phyloP scores from a whole-genome alignment of 202 grass and related monocot genomes.

The Carex arenaria region DNA sequence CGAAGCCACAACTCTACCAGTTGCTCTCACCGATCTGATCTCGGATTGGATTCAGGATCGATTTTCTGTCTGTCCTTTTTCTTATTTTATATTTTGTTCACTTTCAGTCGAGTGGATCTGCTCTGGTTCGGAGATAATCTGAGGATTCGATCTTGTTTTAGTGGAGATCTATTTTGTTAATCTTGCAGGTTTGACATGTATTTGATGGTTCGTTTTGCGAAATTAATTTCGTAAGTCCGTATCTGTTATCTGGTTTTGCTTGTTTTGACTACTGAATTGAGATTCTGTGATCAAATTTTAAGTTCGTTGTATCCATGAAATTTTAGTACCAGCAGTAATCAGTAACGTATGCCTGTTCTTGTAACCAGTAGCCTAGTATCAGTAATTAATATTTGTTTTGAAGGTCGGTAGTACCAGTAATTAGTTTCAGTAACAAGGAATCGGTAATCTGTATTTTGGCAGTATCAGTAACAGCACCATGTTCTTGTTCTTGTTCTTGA shows the following conservation, averaged over 20 bases:
- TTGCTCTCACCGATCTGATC: constrained; percentile 62
- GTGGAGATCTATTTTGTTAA: background rate
- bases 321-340: background rate
- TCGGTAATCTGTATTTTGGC: background rate
- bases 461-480: background rate
- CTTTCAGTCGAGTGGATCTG: background rate
- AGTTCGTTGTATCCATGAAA: background rate
- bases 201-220: background rate
- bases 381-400: background rate
- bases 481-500: background rate
- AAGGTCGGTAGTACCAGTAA: background rate
- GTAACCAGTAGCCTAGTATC: background rate
- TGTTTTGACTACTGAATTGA: background rate
- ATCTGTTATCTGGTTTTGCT: background rate
- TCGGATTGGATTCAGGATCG: constrained; percentile 1
- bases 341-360: background rate
- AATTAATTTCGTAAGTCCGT: background rate
- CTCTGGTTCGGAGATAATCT: background rate
- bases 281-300: background rate
- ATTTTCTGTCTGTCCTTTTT: constrained; percentile 1
- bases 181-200: background rate
- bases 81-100: background rate
- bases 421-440: background rate
- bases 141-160: background rate
- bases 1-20: constrained; percentile 50